Percentiles rank a stretch among this genome's conserved stretches.
phyloP scores from a whole-genome alignment of 2,329 filamentous ascomycete genomes.

The Cryphonectria radicalis region DNA sequence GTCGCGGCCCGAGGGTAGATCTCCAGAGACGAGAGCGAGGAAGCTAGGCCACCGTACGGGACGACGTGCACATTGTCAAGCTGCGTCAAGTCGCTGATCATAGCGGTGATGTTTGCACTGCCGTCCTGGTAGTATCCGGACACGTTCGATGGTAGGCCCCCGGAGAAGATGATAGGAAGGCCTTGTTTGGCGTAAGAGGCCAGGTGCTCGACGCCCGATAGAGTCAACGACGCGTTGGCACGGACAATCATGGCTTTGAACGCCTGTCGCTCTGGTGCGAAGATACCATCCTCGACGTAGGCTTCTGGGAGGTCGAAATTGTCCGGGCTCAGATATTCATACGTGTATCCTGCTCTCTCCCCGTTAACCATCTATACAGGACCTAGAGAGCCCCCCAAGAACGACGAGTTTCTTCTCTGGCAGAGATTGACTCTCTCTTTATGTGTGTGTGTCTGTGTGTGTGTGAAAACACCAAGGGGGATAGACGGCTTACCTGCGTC shows the following conservation, averaged over 20 bases:
- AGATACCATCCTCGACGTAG: conserved; percentile 39
- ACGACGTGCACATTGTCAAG: conserved; percentile 12
- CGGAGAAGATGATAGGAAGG: conserved; percentile 46
- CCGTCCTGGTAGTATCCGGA: background rate
- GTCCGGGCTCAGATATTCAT: conserved; percentile 49
- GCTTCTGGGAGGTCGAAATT: conserved; percentile 47
- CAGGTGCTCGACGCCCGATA: conserved; percentile 31
- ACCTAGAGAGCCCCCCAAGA: background rate
- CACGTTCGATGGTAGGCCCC: background rate
- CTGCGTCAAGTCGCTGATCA: conserved; percentile 3
- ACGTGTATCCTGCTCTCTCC: conserved; percentile 40
- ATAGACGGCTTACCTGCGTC: background rate
- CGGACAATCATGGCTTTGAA: conserved; percentile 40
- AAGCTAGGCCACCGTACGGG: conserved; percentile 4
- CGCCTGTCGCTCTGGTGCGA: conserved; percentile 45
- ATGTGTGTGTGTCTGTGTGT: too few relatives aligned
- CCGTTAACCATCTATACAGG: background rate
- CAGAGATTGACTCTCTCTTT: too few relatives aligned
- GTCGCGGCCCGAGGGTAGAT: conserved; percentile 2
- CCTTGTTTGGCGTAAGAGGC: conserved; percentile 42
- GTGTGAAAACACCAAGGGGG: background rate
- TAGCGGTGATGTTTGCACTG: conserved; percentile 3
- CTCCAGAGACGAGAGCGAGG: background rate
- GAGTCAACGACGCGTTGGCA: conserved; percentile 5
- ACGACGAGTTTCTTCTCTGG: background rate